Evolutionary conservation across 176 grass and related monocot species (phyloP).

Genomic region (Pontederia paniculata): DNA sequence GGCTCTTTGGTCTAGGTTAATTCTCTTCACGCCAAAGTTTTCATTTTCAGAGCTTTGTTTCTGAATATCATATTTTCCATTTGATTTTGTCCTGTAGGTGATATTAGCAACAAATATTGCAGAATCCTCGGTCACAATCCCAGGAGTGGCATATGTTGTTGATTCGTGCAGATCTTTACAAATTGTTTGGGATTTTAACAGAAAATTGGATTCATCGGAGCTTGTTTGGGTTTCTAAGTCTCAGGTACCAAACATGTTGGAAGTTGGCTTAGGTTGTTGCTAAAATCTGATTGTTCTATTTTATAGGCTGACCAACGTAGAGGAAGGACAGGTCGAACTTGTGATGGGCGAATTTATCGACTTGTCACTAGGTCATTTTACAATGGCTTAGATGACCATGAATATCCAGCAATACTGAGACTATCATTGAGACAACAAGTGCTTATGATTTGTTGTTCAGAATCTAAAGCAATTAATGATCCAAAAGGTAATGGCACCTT

Average conservation of each 20-base stretch:
- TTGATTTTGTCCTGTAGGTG: constrained; percentile 39
- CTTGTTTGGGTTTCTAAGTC: constrained; percentile 92
- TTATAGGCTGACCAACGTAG: constrained; percentile 76
- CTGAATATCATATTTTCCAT: neutral
- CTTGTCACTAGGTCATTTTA: constrained; percentile 65
- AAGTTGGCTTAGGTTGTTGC: neutral
- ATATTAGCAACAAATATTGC: constrained; percentile 95
- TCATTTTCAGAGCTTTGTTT: neutral
- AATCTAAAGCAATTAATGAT: constrained; percentile 70
- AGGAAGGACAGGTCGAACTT: constrained; percentile 91
- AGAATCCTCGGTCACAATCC: constrained; percentile 93
- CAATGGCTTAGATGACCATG: constrained; percentile 62
- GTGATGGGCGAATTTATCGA: constrained; percentile 70
- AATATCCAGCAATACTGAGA: constrained; percentile 79
- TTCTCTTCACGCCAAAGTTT: too few species aligned
- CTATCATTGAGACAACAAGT: constrained; percentile 82
- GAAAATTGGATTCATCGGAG: constrained; percentile 50
- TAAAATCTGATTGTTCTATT: neutral
- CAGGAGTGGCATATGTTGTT: constrained; percentile 72
- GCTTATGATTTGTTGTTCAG: constrained; percentile 73
- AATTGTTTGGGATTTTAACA: constrained; percentile 69
- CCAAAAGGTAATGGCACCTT: constrained; percentile 49
- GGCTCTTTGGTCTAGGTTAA: too few species aligned
- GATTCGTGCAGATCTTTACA: constrained; percentile 91
- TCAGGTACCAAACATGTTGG: constrained; percentile 28